Evolutionary conservation across 2,329 filamentous ascomycete genomes (phyloP), one percentile per base, ranked within the genome.

Genomic region (Cercospora sp.): DNA sequence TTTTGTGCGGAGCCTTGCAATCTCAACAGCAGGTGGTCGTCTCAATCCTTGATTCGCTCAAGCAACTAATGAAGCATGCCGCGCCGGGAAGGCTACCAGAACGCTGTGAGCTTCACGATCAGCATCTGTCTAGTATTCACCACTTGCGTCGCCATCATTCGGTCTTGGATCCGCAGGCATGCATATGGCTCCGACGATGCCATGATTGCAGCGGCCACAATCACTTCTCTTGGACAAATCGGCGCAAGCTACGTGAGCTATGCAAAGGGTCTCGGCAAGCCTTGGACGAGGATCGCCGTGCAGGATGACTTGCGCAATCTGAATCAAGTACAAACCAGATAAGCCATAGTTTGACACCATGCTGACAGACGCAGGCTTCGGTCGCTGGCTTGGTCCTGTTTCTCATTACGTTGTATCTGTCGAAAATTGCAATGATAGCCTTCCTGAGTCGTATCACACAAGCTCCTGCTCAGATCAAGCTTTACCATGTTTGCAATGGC

Each of bases 391-490:
- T 77, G 18, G 70, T 77, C 8, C 72, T 75, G 3, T 77, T 76
- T 68, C 69, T 77, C 55, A 59, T 74, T 36, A 71, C 75, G 3
- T 70, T 77, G 0, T 77, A 77, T 51, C 48, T 74, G 13, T 75
- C 76, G 7, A 78, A 77, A 71, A 71, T 73, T 60, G 76, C 75
- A 30, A 77, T 77, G 70, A 64, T 78, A 3, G 69, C 72, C 13
- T 77, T 78, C 60, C 67, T 78, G n/a, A 70, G 65, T 51, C 75
- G 76, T 39, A 77, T 77, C 45, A 77, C 75, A 13, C 74, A 75
- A 63, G 69, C 73, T 26, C 71, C 68, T 26, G 58, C 63, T 16
- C 74, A 76, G 39, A 64, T 75, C 36, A 67, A 64, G 55, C 65
- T 74, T n/a, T 77, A 76, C 60, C 68, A 72, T 53, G 66, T 67